phyloP scores from a whole-genome alignment of 2,329 filamentous ascomycete genomes.

The Penicillium sp. region DNA sequence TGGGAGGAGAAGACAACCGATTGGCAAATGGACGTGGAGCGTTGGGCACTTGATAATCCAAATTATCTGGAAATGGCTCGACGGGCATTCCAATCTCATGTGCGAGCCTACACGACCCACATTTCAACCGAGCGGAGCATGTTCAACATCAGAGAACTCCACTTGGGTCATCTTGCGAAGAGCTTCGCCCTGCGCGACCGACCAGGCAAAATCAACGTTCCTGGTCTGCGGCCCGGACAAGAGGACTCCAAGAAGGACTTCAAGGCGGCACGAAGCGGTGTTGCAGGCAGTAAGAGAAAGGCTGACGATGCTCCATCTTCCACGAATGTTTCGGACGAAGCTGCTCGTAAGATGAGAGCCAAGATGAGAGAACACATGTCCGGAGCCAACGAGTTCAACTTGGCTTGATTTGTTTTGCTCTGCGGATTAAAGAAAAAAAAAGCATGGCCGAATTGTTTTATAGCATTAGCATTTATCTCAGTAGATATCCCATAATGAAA shows the following conservation, averaged over 20 bases:
- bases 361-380: constrained; percentile 54
- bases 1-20: constrained; percentile 68
- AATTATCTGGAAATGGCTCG: constrained; percentile 76
- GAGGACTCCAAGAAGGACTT: constrained; percentile 48
- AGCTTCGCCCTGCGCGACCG: constrained; percentile 87
- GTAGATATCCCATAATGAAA: constrained; percentile 95
- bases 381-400: constrained; percentile 59
- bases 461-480: constrained; percentile 43
- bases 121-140: constrained; percentile 77
- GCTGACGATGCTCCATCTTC: constrained; percentile 26
- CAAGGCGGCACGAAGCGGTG: constrained; percentile 44
- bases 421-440: constrained; percentile 4
- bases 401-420: constrained; percentile 44
- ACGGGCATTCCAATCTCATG: constrained; percentile 84
- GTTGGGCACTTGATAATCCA: constrained; percentile 63
- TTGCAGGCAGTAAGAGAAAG: constrained; percentile 39
- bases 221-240: constrained; percentile 50
- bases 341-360: constrained; percentile 53
- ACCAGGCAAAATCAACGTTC: constrained; percentile 70
- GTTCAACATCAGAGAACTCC: constrained; percentile 89
- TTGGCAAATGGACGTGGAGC: constrained; percentile 64
- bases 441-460: constrained; percentile 23
- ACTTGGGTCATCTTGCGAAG: constrained; percentile 91
- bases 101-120: constrained; percentile 93
- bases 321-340: constrained; percentile 44